phyloP scores from a whole-genome alignment of 2,329 filamentous ascomycete species.

The Alternaria sp. region DNA sequence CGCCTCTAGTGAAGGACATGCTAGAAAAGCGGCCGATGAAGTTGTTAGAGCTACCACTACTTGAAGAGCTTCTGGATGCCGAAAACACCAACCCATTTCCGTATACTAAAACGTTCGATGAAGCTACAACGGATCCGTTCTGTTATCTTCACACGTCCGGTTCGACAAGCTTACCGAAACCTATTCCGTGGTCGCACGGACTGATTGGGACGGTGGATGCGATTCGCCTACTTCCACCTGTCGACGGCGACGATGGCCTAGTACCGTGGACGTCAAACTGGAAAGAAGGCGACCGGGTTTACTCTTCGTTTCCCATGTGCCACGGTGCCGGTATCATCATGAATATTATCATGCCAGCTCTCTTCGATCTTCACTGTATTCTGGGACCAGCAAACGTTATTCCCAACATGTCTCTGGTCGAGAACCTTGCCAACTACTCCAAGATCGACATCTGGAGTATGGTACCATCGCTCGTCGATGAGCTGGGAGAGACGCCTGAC shows the following conservation, averaged over 20 bases:
- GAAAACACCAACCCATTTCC: constrained; percentile 20
- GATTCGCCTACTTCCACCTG: constrained; percentile 46
- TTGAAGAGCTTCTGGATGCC: constrained; percentile 27
- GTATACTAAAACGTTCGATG: constrained; percentile 32
- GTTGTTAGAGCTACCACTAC: constrained; percentile 24
- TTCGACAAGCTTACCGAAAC: constrained; percentile 50
- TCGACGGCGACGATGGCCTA: constrained; percentile 38
- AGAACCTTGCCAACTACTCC: constrained; percentile 44
- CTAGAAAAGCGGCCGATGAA: constrained; percentile 22
- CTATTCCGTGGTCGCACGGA: constrained; percentile 46
- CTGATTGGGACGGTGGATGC: constrained; percentile 52
- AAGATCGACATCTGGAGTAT: constrained; percentile 44
- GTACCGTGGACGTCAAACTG: constrained; percentile 33
- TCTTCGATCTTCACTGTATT: constrained; percentile 51
- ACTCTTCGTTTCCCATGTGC: constrained; percentile 52
- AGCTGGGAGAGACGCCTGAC: constrained; percentile 32
- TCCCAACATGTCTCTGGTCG: constrained; percentile 51
- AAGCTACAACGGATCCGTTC: constrained; percentile 35
- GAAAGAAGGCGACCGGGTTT: constrained; percentile 34
- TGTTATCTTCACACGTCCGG: constrained; percentile 49
- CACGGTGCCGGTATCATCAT: constrained; percentile 54
- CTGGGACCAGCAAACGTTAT: constrained; percentile 50
- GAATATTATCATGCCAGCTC: constrained; percentile 52
- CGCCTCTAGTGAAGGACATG: constrained; percentile 23
- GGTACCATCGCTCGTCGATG: constrained; percentile 37